Evolutionary conservation across 2,329 filamentous ascomycete species (phyloP).

Genomic region (Metarhizium guizhouense): DNA sequence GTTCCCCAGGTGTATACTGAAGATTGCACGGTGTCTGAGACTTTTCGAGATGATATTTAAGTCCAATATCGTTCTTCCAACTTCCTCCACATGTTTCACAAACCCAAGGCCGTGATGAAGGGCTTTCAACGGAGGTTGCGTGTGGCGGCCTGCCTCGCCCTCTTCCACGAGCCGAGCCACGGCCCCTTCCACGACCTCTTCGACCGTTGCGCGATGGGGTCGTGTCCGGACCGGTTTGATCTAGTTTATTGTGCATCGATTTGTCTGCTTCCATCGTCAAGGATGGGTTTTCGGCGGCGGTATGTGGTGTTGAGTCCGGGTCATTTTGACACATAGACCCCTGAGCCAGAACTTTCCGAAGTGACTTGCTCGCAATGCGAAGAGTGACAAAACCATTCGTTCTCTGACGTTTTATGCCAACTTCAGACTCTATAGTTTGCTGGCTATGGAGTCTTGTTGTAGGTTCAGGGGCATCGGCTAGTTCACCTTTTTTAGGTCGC

Average conservation of each 20-base stretch:
- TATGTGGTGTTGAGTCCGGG: background rate
- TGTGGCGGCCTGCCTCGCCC: slow-evolving; percentile 6
- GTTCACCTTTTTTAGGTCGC: background rate
- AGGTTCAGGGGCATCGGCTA: background rate
- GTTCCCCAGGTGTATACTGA: slow-evolving; percentile 14
- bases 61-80: slow-evolving; percentile 50
- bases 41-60: slow-evolving; percentile 51
- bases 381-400: slow-evolving; percentile 1
- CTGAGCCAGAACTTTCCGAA: background rate
- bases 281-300: background rate
- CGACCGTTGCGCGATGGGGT: background rate
- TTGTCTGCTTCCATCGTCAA: background rate
- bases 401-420: background rate
- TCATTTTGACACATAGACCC: background rate
- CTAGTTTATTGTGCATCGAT: background rate
- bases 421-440: background rate
- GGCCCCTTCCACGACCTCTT: slow-evolving; percentile 4
- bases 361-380: slow-evolving; percentile 1
- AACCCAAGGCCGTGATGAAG: slow-evolving; percentile 25
- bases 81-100: slow-evolving; percentile 44
- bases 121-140: slow-evolving; percentile 7
- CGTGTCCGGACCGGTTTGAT: background rate
- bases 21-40: slow-evolving; percentile 46
- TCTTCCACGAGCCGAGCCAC: slow-evolving; percentile 8
- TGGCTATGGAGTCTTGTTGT: background rate